Evolutionary conservation across 1,284 basidiomycete species (phyloP).

Genomic region (Irpex rosettiformis): DNA sequence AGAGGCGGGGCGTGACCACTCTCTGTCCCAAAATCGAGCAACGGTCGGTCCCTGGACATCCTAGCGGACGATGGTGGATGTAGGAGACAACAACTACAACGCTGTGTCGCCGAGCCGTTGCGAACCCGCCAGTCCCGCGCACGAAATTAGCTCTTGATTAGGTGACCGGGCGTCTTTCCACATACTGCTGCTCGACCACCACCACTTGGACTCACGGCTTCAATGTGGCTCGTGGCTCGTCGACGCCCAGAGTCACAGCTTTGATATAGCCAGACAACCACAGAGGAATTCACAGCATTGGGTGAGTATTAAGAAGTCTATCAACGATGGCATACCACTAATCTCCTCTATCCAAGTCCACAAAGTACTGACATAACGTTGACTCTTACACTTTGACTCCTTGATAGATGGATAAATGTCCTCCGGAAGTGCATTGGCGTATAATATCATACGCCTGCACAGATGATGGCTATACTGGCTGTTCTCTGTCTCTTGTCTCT

Average conservation of each 20-base stretch:
- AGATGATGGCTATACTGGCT: conserved; percentile 19
- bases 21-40: conserved; percentile 12
- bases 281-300: too few species aligned
- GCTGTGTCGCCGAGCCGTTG: background rate
- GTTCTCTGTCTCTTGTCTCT: conserved; percentile 24
- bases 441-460: conserved; percentile 25
- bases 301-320: too few species aligned
- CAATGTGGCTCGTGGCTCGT: background rate
- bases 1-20: background rate
- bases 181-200: background rate
- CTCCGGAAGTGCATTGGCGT: conserved; percentile 23
- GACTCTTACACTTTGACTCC: background rate
- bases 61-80: background rate
- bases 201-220: background rate
- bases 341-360: too few species aligned
- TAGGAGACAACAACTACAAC: background rate
- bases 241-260: background rate
- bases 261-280: background rate
- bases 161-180: background rate
- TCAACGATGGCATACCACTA: too few species aligned
- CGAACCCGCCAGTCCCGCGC: too few species aligned
- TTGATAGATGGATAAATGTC: conserved; percentile 22
- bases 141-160: background rate
- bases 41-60: conserved; percentile 15
- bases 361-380: background rate